phyloP scores from a whole-genome alignment of 169 alveolate species.

The Eimeria zaria region DNA sequence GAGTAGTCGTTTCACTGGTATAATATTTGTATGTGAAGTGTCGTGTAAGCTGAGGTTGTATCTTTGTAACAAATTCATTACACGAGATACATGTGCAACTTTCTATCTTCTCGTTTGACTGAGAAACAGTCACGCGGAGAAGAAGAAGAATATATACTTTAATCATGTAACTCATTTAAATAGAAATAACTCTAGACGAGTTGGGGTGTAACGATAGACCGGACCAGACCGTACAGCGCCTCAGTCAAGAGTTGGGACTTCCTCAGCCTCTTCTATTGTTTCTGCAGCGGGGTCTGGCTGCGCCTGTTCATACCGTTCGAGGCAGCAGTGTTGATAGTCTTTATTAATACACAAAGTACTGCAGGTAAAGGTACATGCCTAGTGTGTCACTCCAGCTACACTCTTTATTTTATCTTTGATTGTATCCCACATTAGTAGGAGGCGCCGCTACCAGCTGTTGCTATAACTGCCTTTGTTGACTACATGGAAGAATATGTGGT shows the following conservation, averaged over 20 bases:
- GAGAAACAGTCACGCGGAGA: neutral
- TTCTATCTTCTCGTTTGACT: neutral
- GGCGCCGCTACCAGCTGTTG: neutral
- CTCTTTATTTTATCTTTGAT: no score
- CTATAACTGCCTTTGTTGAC: neutral
- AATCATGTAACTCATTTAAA: neutral
- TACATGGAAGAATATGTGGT: neutral
- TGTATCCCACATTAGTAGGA: neutral
- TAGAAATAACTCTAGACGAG: neutral
- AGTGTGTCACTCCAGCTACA: neutral
- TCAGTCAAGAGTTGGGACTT: conserved; percentile 56
- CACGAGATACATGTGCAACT: no score
- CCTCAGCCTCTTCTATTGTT: conserved; percentile 35
- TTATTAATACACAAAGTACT: no score
- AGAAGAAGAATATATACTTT: no score
- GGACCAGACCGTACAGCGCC: neutral
- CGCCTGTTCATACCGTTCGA: neutral
- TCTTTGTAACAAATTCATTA: no score
- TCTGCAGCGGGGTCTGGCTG: conserved; percentile 52
- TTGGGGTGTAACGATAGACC: neutral
- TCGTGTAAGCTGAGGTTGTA: no score
- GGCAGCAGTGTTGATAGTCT: neutral
- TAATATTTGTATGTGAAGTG: no score
- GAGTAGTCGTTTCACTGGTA: no score
- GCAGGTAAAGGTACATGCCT: neutral